These are phyloP conservation scores for Aspergillus jensenii DNA, from an alignment of 2,329 filamentous ascomycete species.

Conservation along the genomic window DNA sequence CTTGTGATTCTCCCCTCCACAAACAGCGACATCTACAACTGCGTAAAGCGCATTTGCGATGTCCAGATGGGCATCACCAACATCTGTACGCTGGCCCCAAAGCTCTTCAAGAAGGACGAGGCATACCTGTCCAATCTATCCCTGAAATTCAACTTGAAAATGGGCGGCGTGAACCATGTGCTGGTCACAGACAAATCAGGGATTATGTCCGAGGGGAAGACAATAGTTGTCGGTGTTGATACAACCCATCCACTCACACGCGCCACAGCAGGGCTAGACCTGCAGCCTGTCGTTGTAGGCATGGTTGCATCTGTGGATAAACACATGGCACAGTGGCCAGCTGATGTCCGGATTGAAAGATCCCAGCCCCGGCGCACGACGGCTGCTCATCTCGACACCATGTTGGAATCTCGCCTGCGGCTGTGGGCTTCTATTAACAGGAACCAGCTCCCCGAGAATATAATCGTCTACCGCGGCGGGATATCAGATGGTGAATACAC, in stretches of 20 bases:
- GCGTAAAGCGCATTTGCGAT: constrained; percentile 69
- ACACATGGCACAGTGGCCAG: constrained; percentile 74
- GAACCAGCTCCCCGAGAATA: constrained; percentile 62
- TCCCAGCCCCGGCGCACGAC: constrained; percentile 67
- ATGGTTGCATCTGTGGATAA: constrained; percentile 75
- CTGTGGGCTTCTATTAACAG: constrained; percentile 64
- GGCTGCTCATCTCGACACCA: constrained; percentile 60
- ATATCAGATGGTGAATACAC: constrained; percentile 83
- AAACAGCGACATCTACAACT: constrained; percentile 59
- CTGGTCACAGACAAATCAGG: constrained; percentile 54
- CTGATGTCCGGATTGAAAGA: constrained; percentile 64
- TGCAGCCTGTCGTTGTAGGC: constrained; percentile 71
- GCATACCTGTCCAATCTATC: constrained; percentile 68
- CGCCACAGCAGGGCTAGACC: constrained; percentile 42
- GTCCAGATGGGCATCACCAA: constrained; percentile 66
- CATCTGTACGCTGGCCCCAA: constrained; percentile 60
- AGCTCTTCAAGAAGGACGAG: constrained; percentile 42
- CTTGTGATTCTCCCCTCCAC: constrained; percentile 60
- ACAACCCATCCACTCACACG: constrained; percentile 84
- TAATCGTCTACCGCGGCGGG: constrained; percentile 84
- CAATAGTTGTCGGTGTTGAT: constrained; percentile 85
- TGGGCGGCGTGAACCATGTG: constrained; percentile 70
- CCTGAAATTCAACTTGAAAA: constrained; percentile 80
- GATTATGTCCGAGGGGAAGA: constrained; percentile 65
- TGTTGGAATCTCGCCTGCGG: constrained; percentile 64